phyloP scores from a whole-genome alignment of 805 yeast species.

The Novakomyces olei region DNA sequence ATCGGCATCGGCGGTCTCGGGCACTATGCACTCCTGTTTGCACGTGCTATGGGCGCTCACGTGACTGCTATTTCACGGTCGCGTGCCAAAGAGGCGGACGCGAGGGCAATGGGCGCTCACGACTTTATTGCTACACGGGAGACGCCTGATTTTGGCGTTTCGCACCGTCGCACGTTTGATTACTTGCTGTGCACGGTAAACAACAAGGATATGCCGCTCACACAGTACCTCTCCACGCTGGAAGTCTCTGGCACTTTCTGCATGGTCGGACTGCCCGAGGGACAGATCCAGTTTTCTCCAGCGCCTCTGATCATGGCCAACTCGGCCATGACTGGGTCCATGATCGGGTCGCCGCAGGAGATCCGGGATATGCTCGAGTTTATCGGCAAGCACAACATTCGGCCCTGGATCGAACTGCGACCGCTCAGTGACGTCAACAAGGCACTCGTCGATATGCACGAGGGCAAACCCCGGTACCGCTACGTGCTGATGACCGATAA shows the following conservation, averaged over 20 bases:
- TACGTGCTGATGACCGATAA: constrained; percentile 6
- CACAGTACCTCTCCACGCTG: constrained; percentile 27
- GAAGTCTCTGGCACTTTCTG: constrained; percentile 37
- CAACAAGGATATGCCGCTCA: constrained; percentile 18
- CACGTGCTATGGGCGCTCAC: constrained; percentile 41
- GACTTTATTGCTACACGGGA: constrained; percentile 28
- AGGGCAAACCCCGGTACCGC: constrained; percentile 9
- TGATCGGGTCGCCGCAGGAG: constrained; percentile 41
- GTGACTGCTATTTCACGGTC: constrained; percentile 36
- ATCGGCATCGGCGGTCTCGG: constrained; percentile 51
- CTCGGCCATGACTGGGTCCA: constrained; percentile 24
- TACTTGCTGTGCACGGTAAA: constrained; percentile 33
- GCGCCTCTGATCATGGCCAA: constrained; percentile 8
- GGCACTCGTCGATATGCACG: constrained; percentile 9
- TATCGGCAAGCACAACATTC: constrained; percentile 28
- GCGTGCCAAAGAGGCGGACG: constrained; percentile 28
- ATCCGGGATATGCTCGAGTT: constrained; percentile 43
- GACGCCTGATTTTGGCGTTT: constrained; percentile 19
- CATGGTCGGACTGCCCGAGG: constrained; percentile 42
- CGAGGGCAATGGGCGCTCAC: constrained; percentile 32
- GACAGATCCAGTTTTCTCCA: constrained; percentile 10
- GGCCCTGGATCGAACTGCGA: constrained; percentile 9
- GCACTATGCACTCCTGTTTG: constrained; percentile 37
- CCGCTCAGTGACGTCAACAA: constrained; percentile 11
- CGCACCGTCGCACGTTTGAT: constrained; percentile 21